Percentiles rank a stretch among this genome's conserved stretches.
phyloP scores from a whole-genome alignment of 768 basidiomycete genomes.

The Mrakia blollopis region DNA sequence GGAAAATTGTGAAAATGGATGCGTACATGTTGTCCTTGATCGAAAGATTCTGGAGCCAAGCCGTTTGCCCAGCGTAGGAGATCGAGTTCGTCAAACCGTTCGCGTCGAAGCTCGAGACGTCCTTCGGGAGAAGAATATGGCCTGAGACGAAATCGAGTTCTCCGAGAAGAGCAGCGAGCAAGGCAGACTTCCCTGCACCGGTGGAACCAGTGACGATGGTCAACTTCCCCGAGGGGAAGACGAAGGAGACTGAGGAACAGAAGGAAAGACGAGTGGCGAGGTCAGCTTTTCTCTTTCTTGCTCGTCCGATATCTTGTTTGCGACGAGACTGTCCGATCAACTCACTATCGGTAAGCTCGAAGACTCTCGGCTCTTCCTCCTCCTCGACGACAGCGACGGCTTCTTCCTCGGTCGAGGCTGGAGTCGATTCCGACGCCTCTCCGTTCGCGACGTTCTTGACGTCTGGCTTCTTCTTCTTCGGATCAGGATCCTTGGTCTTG shows the following conservation, averaged over 20 bases:
- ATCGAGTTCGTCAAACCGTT: conserved; percentile 49
- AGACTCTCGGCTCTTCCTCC: conserved; percentile 49
- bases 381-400: conserved; percentile 30
- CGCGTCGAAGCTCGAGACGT: conserved; percentile 49
- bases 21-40: conserved; percentile 56
- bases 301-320: no score
- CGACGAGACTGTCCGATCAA: no score
- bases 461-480: conserved; percentile 33
- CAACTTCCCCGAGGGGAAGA: conserved; percentile 67
- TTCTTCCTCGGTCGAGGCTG: conserved; percentile 24
- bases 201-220: conserved; percentile 68
- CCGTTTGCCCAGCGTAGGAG: conserved; percentile 66
- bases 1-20: no score
- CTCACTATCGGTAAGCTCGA: conserved; percentile 57
- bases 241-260: conserved; percentile 49
- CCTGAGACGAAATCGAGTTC: conserved; percentile 61
- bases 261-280: no score
- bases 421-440: background rate
- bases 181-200: conserved; percentile 74
- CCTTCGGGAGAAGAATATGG: conserved; percentile 62
- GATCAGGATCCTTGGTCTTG: conserved; percentile 16
- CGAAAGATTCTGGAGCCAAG: conserved; percentile 46
- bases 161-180: conserved; percentile 54
- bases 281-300: no score
- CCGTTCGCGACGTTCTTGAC: conserved; percentile 16